Evolutionary conservation across 208 protist genomes (phyloP), one percentile per base, ranked within the genome.

Genomic region (Crithidia mellificae): DNA sequence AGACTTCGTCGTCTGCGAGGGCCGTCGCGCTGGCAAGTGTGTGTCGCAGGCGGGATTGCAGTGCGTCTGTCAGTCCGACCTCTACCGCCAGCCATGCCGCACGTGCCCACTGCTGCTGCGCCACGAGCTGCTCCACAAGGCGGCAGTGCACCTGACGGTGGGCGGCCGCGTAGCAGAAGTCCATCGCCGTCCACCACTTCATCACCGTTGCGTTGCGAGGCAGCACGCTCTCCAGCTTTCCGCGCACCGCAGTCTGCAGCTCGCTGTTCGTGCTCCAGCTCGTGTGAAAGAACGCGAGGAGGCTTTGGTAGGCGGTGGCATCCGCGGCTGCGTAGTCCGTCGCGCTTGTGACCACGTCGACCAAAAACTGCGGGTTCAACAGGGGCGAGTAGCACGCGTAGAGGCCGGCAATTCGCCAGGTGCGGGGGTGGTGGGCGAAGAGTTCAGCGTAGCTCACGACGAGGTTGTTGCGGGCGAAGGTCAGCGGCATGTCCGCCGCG

Each of bases 71-170:
- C 22, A 81, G 65, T 24, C 83, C 77, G 43, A 67, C 77, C 76
- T 92, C 78, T 14, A 95, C 71, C 1, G 90, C 87, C 44, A 91
- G 63, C 84, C 90, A 93, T 51, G 86, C 68, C 32, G 87, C 90
- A 17, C 59, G 63, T 0, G 74, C 80, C 43, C 55, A 71, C 57
- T 81, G 69, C 38, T 74, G 76, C 44, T 57, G 66, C 8, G 59
- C 67, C 11, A 83, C 57, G 20, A 78, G 77, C 22, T 57, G 70
- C 20, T 34, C 52, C 55, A 95, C 84, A 27, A 90, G 69, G 63
- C 68, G 64, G 15, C 55, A 72, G 59, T 91, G 80, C 7, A 75
- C 72, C 20, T 77, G 75, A 19, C 64, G 66, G 68, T 79, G 68
- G 0, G 83, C 71, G 50, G 76, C 73, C 24, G 72, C 38, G 34